A percentile compares a stretch with the other conserved stretches of the same genome.
These are phyloP conservation scores for Xylaria sp. DNA, from an alignment of 495 filamentous ascomycete species.

Conservation along the genomic window DNA sequence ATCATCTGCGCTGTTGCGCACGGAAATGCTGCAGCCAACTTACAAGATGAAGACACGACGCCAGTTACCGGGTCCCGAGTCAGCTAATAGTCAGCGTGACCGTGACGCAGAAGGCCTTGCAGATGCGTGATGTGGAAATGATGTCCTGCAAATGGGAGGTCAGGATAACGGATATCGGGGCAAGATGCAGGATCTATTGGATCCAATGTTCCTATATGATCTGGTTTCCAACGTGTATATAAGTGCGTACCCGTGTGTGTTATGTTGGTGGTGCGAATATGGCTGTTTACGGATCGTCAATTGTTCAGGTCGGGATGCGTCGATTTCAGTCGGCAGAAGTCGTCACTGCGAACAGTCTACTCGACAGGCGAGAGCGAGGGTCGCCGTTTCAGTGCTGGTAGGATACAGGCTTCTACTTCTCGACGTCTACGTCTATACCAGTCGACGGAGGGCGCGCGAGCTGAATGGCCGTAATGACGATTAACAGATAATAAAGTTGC, in stretches of 20 bases:
- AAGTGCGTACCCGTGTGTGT: constrained; percentile 35
- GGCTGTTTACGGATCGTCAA: constrained; percentile 22
- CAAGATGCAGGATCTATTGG: constrained; percentile 34
- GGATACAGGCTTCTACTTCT: neutral
- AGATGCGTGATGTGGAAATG: constrained; percentile 17
- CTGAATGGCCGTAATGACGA: neutral
- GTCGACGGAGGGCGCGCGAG: neutral
- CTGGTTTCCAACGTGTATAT: constrained; percentile 33
- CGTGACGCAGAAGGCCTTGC: constrained; percentile 17
- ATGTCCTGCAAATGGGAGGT: constrained; percentile 13
- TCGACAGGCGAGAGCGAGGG: too few species aligned
- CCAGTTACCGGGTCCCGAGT: neutral
- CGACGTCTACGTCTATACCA: neutral
- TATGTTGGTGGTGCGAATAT: constrained; percentile 26
- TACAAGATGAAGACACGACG: neutral
- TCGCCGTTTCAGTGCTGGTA: neutral
- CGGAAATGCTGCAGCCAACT: neutral
- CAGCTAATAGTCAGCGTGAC: constrained; percentile 4
- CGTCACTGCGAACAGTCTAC: neutral
- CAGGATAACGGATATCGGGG: constrained; percentile 34
- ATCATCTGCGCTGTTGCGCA: neutral
- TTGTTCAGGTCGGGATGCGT: neutral
- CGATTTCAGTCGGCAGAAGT: neutral
- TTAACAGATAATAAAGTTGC: neutral
- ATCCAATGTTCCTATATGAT: constrained; percentile 34